phyloP scores from a whole-genome alignment of 306 rosid genomes.

The Potentilla sterilis region DNA sequence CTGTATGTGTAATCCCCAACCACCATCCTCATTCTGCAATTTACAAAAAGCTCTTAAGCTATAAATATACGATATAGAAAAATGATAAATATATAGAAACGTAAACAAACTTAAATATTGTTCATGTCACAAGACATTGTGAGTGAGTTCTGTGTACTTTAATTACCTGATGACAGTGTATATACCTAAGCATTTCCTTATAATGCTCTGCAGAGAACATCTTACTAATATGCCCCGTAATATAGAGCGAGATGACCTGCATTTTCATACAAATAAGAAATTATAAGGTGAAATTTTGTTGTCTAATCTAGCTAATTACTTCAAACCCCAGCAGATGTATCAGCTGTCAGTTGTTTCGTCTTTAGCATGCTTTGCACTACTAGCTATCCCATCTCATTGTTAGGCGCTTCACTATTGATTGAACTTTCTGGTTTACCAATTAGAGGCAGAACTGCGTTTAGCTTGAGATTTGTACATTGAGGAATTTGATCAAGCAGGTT shows the following conservation, averaged over 20 bases:
- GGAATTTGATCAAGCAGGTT: background rate
- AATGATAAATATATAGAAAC: background rate
- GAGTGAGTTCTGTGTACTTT: background rate
- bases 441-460: too few relatives aligned
- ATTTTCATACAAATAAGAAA: background rate
- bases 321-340: background rate
- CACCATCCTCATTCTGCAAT: conserved; percentile 57
- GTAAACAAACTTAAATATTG: background rate
- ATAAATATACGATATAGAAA: background rate
- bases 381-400: too few relatives aligned
- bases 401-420: too few relatives aligned
- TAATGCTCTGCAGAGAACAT: conserved; percentile 43
- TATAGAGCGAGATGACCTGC: conserved; percentile 66
- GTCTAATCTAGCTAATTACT: background rate
- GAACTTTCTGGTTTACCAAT: background rate
- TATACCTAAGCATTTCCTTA: conserved; percentile 58
- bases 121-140: background rate
- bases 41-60: background rate
- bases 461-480: background rate
- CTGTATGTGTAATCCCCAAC: conserved; percentile 80
- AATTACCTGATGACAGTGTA: conserved; percentile 60
- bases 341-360: background rate
- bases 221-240: conserved; percentile 47
- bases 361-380: background rate
- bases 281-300: background rate